phyloP scores from a whole-genome alignment of 768 basidiomycete species.

The Boletus reticuloceps region DNA sequence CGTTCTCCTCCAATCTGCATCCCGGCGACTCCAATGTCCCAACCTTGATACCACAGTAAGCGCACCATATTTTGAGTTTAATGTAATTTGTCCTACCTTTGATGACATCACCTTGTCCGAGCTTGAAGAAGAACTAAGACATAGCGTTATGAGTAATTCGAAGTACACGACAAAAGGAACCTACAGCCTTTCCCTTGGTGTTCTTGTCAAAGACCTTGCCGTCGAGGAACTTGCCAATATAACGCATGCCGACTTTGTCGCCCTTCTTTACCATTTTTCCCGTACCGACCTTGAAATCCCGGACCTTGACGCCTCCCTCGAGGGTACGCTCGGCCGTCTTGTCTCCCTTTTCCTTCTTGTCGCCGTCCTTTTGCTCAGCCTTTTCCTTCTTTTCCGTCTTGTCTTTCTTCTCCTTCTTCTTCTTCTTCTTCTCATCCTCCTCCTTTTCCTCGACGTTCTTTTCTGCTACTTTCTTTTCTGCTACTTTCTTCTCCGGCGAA shows the following conservation, averaged over 20 bases:
- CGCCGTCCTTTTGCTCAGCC: constrained; percentile 29
- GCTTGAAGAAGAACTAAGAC: constrained; percentile 65
- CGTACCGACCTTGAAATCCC: constrained; percentile 74
- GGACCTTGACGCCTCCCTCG: constrained; percentile 69
- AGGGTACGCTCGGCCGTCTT: constrained; percentile 38
- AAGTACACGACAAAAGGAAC: constrained; percentile 26
- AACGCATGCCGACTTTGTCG: constrained; percentile 80
- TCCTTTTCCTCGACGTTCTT: constrained; percentile 56
- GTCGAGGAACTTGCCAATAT: constrained; percentile 84
- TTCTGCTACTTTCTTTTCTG: constrained; percentile 37
- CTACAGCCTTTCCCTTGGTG: constrained; percentile 80
- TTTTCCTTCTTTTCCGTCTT: constrained; percentile 30
- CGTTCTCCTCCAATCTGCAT: constrained; percentile 94
- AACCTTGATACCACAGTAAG: constrained; percentile 45
- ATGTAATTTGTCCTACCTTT: constrained; percentile 51
- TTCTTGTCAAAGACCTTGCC: constrained; percentile 81
- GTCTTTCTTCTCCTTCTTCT: constrained; percentile 49
- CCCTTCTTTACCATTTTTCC: constrained; percentile 90
- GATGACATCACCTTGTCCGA: constrained; percentile 91
- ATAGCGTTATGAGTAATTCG: not conserved
- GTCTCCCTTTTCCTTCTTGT: constrained; percentile 26
- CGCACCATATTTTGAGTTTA: not conserved
- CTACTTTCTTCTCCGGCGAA: constrained; percentile 22
- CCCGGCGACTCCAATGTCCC: constrained; percentile 90
- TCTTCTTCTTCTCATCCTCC: constrained; percentile 45